phyloP scores from a whole-genome alignment of 257 asterid genomes.

The Anisodus tanguticus region DNA sequence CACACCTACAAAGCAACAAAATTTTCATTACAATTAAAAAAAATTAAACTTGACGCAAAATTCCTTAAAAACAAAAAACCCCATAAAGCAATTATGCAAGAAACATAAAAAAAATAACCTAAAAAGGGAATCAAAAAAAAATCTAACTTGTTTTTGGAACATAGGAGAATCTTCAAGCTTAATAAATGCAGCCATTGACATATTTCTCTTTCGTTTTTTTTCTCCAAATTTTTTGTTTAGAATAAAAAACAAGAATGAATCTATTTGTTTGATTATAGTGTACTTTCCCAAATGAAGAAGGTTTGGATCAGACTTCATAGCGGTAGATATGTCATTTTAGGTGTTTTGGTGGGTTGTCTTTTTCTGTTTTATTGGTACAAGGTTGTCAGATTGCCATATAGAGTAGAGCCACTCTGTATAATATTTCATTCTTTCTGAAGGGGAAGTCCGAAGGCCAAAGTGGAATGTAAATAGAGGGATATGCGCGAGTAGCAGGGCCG shows the following conservation, averaged over 20 bases:
- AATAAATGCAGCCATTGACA: constrained; percentile 72
- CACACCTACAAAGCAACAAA: constrained; percentile 55
- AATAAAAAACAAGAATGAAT: neutral
- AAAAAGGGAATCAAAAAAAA: neutral
- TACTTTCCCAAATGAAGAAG: constrained; percentile 18
- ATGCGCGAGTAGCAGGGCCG: too few species aligned
- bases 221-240: neutral
- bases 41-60: constrained; percentile 25
- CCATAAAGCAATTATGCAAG: neutral
- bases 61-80: neutral
- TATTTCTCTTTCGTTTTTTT: constrained; percentile 6
- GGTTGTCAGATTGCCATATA: neutral
- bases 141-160: constrained; percentile 84
- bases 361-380: too few species aligned
- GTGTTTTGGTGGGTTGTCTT: neutral
- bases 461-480: too few species aligned
- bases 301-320: neutral
- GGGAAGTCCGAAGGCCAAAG: too few species aligned
- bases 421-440: neutral
- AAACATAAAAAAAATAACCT: neutral
- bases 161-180: constrained; percentile 97
- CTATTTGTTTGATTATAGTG: neutral
- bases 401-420: neutral
- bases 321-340: neutral
- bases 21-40: neutral